These are phyloP conservation scores for Podila epicladia DNA, from an alignment of 192 early-diverging fungal species.

Conservation along the genomic window DNA sequence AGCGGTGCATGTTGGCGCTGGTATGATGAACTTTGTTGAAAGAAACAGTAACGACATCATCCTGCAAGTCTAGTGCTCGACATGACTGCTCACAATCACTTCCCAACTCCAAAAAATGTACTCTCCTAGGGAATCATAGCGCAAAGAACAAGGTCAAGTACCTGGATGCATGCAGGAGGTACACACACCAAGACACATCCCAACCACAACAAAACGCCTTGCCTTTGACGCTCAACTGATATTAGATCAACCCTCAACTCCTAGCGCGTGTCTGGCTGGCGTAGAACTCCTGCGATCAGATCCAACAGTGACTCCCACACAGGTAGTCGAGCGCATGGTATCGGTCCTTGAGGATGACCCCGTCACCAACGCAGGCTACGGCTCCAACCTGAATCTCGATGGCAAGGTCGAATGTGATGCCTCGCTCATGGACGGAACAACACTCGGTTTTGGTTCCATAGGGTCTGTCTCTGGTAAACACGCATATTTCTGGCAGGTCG, in stretches of 20 bases:
- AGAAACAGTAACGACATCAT: no score
- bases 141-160: constrained; percentile 41
- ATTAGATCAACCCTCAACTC: not conserved
- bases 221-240: not conserved
- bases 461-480: constrained; percentile 69
- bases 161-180: constrained; percentile 47
- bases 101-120: not conserved
- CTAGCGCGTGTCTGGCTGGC: constrained; percentile 52
- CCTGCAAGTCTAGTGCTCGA: no score
- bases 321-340: constrained; percentile 53
- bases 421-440: constrained; percentile 72
- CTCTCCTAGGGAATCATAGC: constrained; percentile 31
- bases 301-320: constrained; percentile 6
- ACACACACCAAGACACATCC: not conserved
- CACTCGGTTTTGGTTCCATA: constrained; percentile 80
- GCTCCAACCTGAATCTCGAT: constrained; percentile 81
- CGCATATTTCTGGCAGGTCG: not conserved
- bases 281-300: constrained; percentile 31
- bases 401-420: constrained; percentile 91
- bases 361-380: constrained; percentile 62
- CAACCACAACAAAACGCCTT: not conserved
- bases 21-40: constrained; percentile 13
- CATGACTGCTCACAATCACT: not conserved
- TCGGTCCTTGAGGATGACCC: constrained; percentile 53
- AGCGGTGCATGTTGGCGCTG: constrained; percentile 64